Base-by-base conservation (phyloP, 495 filamentous ascomycete species). In the Penicillium coprophilum region DNA sequence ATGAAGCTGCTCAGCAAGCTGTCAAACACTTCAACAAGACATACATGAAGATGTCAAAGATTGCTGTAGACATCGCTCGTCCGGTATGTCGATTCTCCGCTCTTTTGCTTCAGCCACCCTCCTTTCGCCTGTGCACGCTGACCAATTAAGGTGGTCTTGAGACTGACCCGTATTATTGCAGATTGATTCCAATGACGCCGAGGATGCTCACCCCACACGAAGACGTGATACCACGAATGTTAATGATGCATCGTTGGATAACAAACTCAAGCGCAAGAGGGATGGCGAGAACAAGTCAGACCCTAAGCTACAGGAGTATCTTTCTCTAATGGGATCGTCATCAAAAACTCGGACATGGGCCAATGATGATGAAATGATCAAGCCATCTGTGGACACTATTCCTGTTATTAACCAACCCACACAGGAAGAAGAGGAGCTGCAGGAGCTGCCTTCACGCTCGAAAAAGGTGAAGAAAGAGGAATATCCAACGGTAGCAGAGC, bases 31-130 rank as follows among this genome's bases (percentile, higher is more conserved):
- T 96, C 82, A 92, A 99, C 76, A 89, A 84, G 65, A 83, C 92
- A 57, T 98, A 92, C 72, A 89, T 98, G 58, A 90, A 91, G 57
- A 95, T 96, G 92, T 95, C 92, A n/a, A 94, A 85, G 82, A 90
- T 99, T 61, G 76, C 71, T 24, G 94, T 97, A 62, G 95, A 97
- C 77, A 77, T 96, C 68, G 95, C 94, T 60, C 85, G 85, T 61
- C 87, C 94, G 59, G 90, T 94, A 81, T 66, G 85, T 74, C 32
- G 40, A 47, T 59, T 54, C 45, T 23, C 50, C 11, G 15, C 46
- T 23, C 20, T 49, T 50, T 60, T 50, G 38, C 46, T 50, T 62
- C 53, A 46, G 47, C 40, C 39, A 44, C 46, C 46, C 47, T 52
- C 41, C 38, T 58, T 65, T 67, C 65, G 49, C 59, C 69, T 63